Conservation (phyloP, 441 rosid species). For the Raphanus hybrid region DNA sequence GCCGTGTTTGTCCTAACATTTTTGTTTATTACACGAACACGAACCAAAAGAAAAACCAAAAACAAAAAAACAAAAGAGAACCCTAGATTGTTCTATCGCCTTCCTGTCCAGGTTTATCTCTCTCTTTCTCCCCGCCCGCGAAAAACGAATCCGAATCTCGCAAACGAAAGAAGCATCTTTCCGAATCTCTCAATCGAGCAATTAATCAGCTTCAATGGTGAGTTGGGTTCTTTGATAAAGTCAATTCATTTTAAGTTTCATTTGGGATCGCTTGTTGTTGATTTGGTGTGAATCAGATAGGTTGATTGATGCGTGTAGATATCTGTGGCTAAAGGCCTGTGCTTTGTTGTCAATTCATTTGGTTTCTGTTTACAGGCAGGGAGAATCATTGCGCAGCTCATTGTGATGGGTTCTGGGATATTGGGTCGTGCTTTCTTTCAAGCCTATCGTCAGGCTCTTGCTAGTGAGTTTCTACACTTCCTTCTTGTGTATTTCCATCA, state of each 20-base stretch:
- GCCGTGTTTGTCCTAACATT: slow-evolving; percentile 11
- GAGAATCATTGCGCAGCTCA: slow-evolving; percentile 77
- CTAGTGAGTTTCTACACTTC: slow-evolving; percentile 56
- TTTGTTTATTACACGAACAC: slow-evolving; percentile 28
- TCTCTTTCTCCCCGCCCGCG: not conserved
- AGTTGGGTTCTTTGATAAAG: slow-evolving; percentile 18
- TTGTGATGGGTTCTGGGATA: slow-evolving; percentile 84
- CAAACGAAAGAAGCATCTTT: slow-evolving; percentile 1
- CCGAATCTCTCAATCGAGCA: not conserved
- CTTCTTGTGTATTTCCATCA: not conserved
- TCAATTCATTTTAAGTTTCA: not conserved
- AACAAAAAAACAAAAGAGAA: slow-evolving; percentile 1
- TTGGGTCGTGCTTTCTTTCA: slow-evolving; percentile 81
- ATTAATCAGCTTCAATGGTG: slow-evolving; percentile 32
- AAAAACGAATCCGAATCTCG: not conserved
- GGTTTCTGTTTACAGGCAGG: slow-evolving; percentile 57
- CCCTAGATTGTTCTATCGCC: slow-evolving; percentile 40
- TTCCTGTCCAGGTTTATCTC: not conserved
- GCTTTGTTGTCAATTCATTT: not conserved
- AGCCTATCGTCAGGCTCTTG: slow-evolving; percentile 94
- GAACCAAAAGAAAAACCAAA: not conserved
- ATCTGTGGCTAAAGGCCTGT: slow-evolving; percentile 3
- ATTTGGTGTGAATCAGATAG: not conserved
- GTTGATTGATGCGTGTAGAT: not conserved
- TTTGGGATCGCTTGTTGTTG: not conserved